These are phyloP conservation scores for Camellia lanceoleosa DNA, from an alignment of 148 eudicot genomes.

Conservation along the genomic window DNA sequence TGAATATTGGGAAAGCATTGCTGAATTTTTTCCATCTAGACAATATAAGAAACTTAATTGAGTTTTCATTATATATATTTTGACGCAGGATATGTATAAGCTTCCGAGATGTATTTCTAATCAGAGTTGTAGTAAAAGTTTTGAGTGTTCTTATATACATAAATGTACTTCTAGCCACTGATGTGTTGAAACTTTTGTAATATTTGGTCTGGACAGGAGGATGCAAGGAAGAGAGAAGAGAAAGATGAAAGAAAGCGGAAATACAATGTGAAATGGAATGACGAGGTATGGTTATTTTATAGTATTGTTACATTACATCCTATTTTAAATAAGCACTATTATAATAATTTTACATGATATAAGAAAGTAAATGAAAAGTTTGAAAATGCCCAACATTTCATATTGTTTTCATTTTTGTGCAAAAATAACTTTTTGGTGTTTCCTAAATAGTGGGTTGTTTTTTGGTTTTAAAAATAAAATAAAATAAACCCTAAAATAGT, in stretches of 20 bases:
- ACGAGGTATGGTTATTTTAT: conserved; percentile 42
- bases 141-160: not conserved
- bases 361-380: too few species aligned
- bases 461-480: too few species aligned
- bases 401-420: too few species aligned
- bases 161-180: not conserved
- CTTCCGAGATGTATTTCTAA: not conserved
- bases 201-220: conserved; percentile 54
- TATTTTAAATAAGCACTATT: not conserved
- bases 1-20: not conserved
- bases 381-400: too few species aligned
- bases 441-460: too few species aligned
- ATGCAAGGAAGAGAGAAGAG: conserved; percentile 69
- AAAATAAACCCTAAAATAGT: too few species aligned
- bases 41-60: not conserved
- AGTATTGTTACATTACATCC: not conserved
- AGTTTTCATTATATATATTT: too few species aligned
- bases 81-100: not conserved
- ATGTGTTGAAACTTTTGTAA: not conserved
- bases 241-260: conserved; percentile 85
- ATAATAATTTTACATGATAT: not conserved
- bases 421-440: too few species aligned
- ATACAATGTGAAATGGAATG: conserved; percentile 77
- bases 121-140: not conserved
- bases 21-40: not conserved